Evolutionary conservation across 495 filamentous ascomycete species (phyloP).

Genomic region (Achaetomiella virescens): DNA sequence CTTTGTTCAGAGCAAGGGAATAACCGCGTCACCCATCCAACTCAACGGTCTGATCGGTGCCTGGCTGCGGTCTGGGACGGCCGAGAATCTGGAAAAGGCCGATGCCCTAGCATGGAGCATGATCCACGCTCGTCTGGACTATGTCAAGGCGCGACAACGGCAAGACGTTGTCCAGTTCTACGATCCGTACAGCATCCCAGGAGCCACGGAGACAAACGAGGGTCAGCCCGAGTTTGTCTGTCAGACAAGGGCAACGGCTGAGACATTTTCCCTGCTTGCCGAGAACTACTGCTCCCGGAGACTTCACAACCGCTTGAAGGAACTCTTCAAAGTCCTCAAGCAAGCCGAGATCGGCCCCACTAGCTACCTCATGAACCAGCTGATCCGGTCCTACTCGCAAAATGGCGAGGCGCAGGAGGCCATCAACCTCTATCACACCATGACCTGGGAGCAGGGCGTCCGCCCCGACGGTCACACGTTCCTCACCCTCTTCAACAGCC

Average conservation of each 20-base stretch:
- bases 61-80: constrained; percentile 58
- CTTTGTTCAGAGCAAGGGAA: constrained; percentile 59
- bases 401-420: constrained; percentile 45
- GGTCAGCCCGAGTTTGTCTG: constrained; percentile 25
- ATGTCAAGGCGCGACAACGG: constrained; percentile 38
- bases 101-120: constrained; percentile 71
- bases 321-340: constrained; percentile 52
- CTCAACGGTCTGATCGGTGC: constrained; percentile 71
- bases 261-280: constrained; percentile 71
- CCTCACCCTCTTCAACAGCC: constrained; percentile 54
- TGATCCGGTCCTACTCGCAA: constrained; percentile 57
- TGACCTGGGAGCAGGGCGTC: constrained; percentile 34
- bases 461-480: constrained; percentile 65
- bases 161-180: constrained; percentile 7
- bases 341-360: constrained; percentile 57
- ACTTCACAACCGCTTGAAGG: constrained; percentile 48
- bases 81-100: constrained; percentile 50
- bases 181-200: constrained; percentile 26
- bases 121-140: constrained; percentile 60
- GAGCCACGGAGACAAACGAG: constrained; percentile 25
- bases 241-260: constrained; percentile 52
- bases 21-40: constrained; percentile 60
- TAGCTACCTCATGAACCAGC: constrained; percentile 68
- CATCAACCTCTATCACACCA: constrained; percentile 49
- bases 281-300: constrained; percentile 61